phyloP scores from a whole-genome alignment of 805 yeast species.

The Lachancea mirantina region DNA sequence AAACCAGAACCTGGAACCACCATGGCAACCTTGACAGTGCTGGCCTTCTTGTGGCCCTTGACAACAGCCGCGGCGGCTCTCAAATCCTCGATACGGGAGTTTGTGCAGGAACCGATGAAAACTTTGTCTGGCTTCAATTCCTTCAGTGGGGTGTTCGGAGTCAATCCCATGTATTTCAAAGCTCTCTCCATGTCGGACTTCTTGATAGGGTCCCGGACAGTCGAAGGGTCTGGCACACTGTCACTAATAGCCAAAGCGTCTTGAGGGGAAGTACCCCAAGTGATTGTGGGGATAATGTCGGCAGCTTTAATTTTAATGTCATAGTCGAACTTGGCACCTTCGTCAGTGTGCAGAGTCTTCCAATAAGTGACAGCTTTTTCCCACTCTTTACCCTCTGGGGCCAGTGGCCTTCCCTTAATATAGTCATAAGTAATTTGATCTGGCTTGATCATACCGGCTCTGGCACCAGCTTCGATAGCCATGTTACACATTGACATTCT shows the following conservation, averaged over 20 bases:
- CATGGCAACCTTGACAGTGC: conserved; percentile 69
- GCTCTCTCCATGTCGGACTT: conserved; percentile 87
- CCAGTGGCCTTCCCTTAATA: conserved; percentile 87
- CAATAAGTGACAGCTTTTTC: conserved; percentile 89
- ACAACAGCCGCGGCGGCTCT: conserved; percentile 93
- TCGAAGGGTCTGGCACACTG: conserved; percentile 82
- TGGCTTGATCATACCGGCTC: conserved; percentile 99
- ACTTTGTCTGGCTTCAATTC: conserved; percentile 84
- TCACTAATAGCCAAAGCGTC: conserved; percentile 95
- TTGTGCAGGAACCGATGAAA: conserved; percentile 97
- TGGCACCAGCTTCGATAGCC: conserved; percentile 98
- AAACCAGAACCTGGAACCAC: conserved; percentile 98
- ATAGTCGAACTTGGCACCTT: conserved; percentile 81
- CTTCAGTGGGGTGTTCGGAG: conserved; percentile 69
- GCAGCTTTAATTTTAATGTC: conserved; percentile 74
- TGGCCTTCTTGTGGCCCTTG: conserved; percentile 82
- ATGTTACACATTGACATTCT: conserved; percentile 99
- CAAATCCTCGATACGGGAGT: conserved; percentile 94
- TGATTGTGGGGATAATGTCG: conserved; percentile 90
- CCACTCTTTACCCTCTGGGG: conserved; percentile 93
- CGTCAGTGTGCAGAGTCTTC: conserved; percentile 81
- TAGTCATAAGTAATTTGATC: conserved; percentile 85
- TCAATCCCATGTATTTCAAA: conserved; percentile 83
- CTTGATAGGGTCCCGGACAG: conserved; percentile 61
- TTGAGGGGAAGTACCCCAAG: conserved; percentile 99